Base-by-base conservation (phyloP, 768 basidiomycete genomes). In the Leccinum truebloodii region DNA sequence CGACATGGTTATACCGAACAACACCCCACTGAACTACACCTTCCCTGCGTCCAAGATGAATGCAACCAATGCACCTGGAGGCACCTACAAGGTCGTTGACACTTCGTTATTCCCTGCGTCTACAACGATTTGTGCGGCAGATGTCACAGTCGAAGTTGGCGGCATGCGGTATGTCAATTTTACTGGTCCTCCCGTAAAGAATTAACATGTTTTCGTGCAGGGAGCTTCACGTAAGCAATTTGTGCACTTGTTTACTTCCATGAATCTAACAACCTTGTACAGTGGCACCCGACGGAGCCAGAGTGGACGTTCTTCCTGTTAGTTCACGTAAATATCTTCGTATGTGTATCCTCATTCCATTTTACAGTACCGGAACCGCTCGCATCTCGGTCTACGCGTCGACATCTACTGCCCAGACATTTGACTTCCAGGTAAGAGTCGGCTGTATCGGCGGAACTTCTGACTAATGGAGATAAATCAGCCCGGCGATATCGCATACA, bases 11-110 rank as follows among this genome's bases (percentile, higher is more conserved):
- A 67, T 80, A 59, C 86, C 78, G 20, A 85, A 81, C 63, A 72
- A 80, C 60, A 78, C 77, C 9, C 80, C 83, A 0, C 58, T 77
- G n/a, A 81, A 86, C 18, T 86, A 78, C 65, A 78, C 83, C 1
- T 88, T 83, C 69, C 71, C 79, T 24, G 70, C 85, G 53, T 87
- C 86, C 1, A 75, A 83, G 55, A 71, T 83, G 18, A 62, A 71
- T 1, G 66, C 79, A 4, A 79, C 75, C 0, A 72, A 74, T 49
- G 77, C 79, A 50, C 75, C 76, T 14, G 86, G 86, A 39, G 88
- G 88, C 8, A 75, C 80, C 3, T 79, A 84, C 62, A 88, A 87
- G 69, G 77, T 87, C 16, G 79, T 85, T 10, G 87, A 89, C 67
- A 79, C 80, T 0, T 72, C 72, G 26, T 78, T 79, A 3, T 89